These are phyloP conservation scores for Annulohypoxylon truncatum DNA, from an alignment of 2,329 filamentous ascomycete species.

Conservation along the genomic window DNA sequence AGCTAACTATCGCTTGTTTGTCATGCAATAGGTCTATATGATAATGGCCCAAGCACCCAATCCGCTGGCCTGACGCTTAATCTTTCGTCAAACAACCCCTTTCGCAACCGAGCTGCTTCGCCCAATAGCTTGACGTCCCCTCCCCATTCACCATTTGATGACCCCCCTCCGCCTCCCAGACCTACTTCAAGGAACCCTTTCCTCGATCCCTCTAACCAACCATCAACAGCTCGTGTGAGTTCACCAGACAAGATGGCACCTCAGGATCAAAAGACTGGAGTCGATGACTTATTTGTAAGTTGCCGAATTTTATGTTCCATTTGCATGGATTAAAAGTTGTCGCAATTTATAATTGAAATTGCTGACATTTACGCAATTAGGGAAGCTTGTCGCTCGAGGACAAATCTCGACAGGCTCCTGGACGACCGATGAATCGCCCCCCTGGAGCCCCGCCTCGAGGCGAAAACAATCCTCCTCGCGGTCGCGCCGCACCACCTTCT, in stretches of 20 bases:
- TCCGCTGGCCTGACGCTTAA: constrained; percentile 70
- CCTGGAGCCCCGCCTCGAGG: constrained; percentile 55
- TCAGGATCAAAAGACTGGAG: constrained; percentile 62
- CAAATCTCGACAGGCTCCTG: constrained; percentile 45
- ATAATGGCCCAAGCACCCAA: constrained; percentile 59
- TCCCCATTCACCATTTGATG: constrained; percentile 69
- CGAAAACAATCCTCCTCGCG: constrained; percentile 63
- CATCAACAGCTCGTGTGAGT: constrained; percentile 49
- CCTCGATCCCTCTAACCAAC: constrained; percentile 64
- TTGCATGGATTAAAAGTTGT: neutral
- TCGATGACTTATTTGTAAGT: constrained; percentile 83
- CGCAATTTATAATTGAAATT: constrained; percentile 44
- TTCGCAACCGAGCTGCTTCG: constrained; percentile 77
- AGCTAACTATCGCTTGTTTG: constrained; percentile 47
- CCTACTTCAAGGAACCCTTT: constrained; percentile 81
- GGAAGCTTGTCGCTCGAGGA: constrained; percentile 76
- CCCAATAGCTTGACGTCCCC: constrained; percentile 58
- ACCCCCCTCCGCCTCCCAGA: constrained; percentile 65
- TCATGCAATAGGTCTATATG: constrained; percentile 52
- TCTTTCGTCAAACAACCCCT: constrained; percentile 85
- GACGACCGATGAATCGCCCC: constrained; percentile 54
- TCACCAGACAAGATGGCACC: constrained; percentile 63
- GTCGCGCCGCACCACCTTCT: constrained; percentile 57
- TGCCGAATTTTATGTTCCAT: neutral
- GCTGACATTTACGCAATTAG: constrained; percentile 57